These are phyloP conservation scores for Polysphondylium violaceum DNA, from an alignment of 78 protist species.

Conservation along the genomic window DNA sequence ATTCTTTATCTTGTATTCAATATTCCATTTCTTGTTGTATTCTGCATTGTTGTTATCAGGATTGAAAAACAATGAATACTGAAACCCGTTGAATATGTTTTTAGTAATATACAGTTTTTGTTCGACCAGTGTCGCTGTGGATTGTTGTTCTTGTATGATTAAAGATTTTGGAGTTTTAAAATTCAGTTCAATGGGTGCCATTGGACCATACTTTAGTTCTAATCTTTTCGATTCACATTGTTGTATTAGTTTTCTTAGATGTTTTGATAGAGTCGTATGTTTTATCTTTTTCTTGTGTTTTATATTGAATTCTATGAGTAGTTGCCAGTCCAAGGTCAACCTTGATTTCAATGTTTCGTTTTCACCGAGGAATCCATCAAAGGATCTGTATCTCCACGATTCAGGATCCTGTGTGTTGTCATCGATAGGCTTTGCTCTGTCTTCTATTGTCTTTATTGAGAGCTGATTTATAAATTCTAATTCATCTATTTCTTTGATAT, in stretches of 20 bases:
- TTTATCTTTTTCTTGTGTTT: neutral
- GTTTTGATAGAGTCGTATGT: constrained; percentile 1
- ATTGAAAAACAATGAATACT: constrained; percentile 41
- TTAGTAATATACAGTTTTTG: neutral
- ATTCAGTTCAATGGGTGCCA: constrained; percentile 44
- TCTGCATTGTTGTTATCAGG: neutral
- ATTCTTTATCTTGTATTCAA: constrained; percentile 50
- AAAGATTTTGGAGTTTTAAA: neutral
- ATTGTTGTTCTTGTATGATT: neutral
- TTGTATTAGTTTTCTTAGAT: constrained; percentile 16
- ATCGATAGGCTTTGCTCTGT: constrained; percentile 13
- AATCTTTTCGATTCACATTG: constrained; percentile 34
- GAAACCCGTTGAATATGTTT: constrained; percentile 42
- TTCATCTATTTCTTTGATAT: constrained; percentile 25
- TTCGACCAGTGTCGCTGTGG: neutral
- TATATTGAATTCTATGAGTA: constrained; percentile 34
- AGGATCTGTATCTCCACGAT: constrained; percentile 41
- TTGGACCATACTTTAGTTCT: constrained; percentile 17
- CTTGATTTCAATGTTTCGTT: constrained; percentile 58
- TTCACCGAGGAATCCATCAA: constrained; percentile 63
- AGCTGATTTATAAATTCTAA: constrained; percentile 14
- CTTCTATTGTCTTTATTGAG: constrained; percentile 29
- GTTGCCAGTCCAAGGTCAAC: constrained; percentile 21
- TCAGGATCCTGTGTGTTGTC: constrained; percentile 53
- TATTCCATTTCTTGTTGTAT: constrained; percentile 30